Conservation (phyloP, 2,329 filamentous ascomycete genomes). For the Rhynchosporium secalis region DNA sequence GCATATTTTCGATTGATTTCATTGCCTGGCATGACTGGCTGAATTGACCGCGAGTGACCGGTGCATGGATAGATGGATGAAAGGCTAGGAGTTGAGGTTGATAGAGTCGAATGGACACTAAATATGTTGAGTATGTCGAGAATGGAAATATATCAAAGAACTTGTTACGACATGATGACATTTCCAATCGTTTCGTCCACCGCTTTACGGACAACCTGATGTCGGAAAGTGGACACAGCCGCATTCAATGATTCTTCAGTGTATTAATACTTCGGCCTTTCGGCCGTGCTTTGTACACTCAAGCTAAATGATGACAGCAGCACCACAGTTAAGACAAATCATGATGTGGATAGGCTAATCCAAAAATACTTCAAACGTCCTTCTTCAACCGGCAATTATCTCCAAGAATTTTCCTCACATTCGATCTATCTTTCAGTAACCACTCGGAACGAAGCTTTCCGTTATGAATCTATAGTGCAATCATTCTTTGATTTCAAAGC, state of each 20-base stretch:
- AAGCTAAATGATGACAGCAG: background rate
- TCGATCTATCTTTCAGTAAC: no score
- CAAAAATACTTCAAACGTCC: no score
- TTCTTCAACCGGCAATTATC: no score
- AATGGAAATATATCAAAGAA: slow-evolving; percentile 4
- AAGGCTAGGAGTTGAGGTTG: slow-evolving; percentile 8
- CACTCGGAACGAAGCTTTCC: no score
- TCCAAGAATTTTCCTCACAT: no score
- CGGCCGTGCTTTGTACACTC: background rate
- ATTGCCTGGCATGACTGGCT: background rate
- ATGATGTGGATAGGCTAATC: no score
- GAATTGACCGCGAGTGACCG: no score
- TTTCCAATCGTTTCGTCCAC: no score
- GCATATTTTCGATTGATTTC: slow-evolving; percentile 3
- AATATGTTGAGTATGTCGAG: background rate
- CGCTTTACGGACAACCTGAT: no score
- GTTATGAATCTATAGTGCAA: background rate
- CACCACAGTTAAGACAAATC: background rate
- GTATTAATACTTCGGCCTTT: no score
- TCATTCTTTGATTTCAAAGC: slow-evolving; percentile 13
- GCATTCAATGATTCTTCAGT: no score
- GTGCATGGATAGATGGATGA: background rate
- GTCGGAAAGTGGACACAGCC: no score
- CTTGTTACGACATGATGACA: background rate
- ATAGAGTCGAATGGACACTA: background rate